Base-by-base conservation (phyloP, 441 rosid species). In the Raphanus hybrid region DNA sequence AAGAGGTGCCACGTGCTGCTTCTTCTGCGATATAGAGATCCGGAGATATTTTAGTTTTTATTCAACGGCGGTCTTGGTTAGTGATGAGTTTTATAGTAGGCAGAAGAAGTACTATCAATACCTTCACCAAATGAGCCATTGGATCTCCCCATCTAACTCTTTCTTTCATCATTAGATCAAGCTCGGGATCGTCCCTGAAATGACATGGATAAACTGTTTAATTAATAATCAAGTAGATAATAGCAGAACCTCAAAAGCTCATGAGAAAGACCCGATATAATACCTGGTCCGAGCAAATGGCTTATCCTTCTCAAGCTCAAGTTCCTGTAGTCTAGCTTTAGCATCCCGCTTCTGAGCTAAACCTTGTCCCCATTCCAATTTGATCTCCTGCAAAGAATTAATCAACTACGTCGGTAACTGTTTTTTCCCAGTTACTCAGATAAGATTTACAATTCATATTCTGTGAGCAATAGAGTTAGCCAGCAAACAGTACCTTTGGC, bases 341-440 rank as follows among this genome's bases (percentile, higher is more conserved):
- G 90, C 92, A 81, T 91, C 94, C 39, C 94, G 86, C 86, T 91
- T 95, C 75, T 95, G 99, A 75, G 97, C 92, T 86, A 95, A 87
- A 71, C 99, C 98, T 84, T 92, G 87, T 23, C 97, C 97, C 99
- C 98, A 94, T 86, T 94, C 99, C 83, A 92, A 76, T 59, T 89
- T 86, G 69, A 78, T 90, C 79, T 90, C 97, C 98, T 92, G 82
- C 59, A 43, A 23, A 54, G 18, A n/a, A 27, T 73, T 67, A 61
- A 45, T 14, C 43, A 43, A 69, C 18, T 14, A 69, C n/a, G 34
- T 62, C 54, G 16, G 32, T 78, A 62, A 54, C 60, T 69, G 39
- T 52, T 8, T 29, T 70, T 54, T 62, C 23, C 18, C 52, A 37
- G 3, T 23, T 11, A 64, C 29, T 32, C 61, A 8, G 55, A 23